phyloP scores from a whole-genome alignment of 169 alveolate genomes.

The Perkinsus chesapeaki region DNA sequence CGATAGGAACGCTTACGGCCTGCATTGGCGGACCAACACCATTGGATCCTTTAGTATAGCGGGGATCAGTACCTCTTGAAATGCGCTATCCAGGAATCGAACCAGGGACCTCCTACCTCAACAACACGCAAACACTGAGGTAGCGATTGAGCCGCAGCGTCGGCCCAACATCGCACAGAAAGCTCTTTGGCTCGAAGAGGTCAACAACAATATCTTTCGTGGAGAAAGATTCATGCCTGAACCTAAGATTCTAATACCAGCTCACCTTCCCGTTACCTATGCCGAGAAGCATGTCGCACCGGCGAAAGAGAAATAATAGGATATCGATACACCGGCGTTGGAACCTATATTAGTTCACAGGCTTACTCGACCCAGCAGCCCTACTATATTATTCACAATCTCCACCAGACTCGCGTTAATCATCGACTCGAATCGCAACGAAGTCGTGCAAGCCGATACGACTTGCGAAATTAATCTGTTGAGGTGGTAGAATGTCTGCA shows the following conservation, averaged over 20 bases:
- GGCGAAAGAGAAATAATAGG: slow-evolving; percentile 23
- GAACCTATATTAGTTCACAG: slow-evolving; percentile 25
- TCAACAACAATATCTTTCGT: slow-evolving; percentile 20
- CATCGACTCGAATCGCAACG: slow-evolving; percentile 63
- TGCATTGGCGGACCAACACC: not conserved
- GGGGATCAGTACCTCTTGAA: not conserved
- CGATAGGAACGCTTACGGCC: not conserved
- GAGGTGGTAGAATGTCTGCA: slow-evolving; percentile 46
- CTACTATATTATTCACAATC: slow-evolving; percentile 51
- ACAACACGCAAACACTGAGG: not conserved
- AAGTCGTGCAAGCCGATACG: slow-evolving; percentile 60
- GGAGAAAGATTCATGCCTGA: slow-evolving; percentile 20
- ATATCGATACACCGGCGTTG: slow-evolving; percentile 25
- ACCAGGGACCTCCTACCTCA: not conserved
- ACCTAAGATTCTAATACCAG: not conserved
- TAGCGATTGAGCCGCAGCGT: not conserved
- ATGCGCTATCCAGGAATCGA: not conserved
- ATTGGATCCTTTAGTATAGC: not conserved
- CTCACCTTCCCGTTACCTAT: not conserved
- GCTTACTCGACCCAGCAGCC: not conserved
- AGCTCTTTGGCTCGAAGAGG: slow-evolving; percentile 18
- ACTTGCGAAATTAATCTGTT: slow-evolving; percentile 62
- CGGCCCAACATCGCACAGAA: not conserved
- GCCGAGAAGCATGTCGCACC: slow-evolving; percentile 4
- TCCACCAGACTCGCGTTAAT: slow-evolving; percentile 58